Percentiles rank a stretch among this genome's conserved stretches.
Evolutionary conservation across 345 rosid species (phyloP).

Genomic region (Citrus australasica): DNA sequence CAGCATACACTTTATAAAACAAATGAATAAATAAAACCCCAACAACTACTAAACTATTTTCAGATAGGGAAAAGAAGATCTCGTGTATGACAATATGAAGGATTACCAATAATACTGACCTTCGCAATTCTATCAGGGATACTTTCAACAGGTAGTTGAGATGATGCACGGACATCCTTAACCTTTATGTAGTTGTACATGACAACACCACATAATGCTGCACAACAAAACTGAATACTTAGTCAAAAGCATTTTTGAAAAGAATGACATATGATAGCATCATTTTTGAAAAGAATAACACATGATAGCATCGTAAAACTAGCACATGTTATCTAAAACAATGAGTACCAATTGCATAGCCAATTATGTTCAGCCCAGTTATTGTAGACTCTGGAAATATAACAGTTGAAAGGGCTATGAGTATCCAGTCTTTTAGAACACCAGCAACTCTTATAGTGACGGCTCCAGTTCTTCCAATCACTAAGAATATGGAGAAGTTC

Average conservation of each 20-base stretch:
- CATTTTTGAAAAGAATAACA: background rate
- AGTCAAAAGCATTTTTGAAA: background rate
- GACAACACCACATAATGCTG: conserved; percentile 94
- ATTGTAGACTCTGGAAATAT: conserved; percentile 89
- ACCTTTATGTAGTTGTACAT: conserved; percentile 91
- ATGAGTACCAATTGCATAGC: conserved; percentile 84
- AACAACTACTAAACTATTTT: background rate
- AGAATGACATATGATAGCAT: background rate
- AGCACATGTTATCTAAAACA: background rate
- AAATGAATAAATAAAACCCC: background rate
- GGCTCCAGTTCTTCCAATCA: conserved; percentile 95
- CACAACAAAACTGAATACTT: background rate
- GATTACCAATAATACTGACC: conserved; percentile 41
- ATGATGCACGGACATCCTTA: conserved; percentile 64
- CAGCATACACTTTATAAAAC: background rate
- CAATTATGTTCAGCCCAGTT: conserved; percentile 86
- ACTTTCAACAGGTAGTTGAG: conserved; percentile 61
- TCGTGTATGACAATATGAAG: background rate
- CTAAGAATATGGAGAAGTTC: conserved; percentile 89
- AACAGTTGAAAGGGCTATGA: conserved; percentile 90
- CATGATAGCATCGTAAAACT: background rate
- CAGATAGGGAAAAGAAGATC: background rate
- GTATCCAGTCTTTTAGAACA: conserved; percentile 94
- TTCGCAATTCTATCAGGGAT: conserved; percentile 73
- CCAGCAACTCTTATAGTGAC: conserved; percentile 96